phyloP scores from a whole-genome alignment of 2,329 filamentous ascomycete species.

The Pestalotiopsis sp. region DNA sequence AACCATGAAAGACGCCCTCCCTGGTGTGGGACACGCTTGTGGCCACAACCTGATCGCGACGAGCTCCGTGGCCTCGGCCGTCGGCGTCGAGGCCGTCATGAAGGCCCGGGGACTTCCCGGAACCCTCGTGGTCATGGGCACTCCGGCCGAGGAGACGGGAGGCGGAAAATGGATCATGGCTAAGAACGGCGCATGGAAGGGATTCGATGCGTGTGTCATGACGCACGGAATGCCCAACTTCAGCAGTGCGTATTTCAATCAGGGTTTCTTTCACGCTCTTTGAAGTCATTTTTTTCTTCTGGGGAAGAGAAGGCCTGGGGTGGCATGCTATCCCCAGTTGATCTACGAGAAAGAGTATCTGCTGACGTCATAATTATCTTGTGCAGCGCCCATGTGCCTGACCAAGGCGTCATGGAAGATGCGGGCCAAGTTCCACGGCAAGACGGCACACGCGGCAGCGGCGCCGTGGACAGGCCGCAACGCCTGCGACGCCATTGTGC shows the following conservation, averaged over 20 bases:
- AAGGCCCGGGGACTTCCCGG: conserved; percentile 16
- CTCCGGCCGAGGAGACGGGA: conserved; percentile 4
- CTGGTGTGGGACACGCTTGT: conserved; percentile 47
- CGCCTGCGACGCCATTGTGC: conserved; percentile 39
- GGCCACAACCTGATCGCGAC: conserved; percentile 50
- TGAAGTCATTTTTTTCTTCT: too few species aligned
- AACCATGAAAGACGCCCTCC: conserved; percentile 40
- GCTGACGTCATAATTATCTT: too few species aligned
- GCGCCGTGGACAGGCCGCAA: conserved; percentile 41
- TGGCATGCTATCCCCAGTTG: too few species aligned
- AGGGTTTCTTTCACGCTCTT: background rate
- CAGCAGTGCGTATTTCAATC: background rate
- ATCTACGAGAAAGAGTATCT: background rate
- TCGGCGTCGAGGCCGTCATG: conserved; percentile 38
- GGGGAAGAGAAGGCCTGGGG: too few species aligned
- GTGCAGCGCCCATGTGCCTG: background rate
- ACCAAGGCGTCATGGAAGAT: conserved; percentile 10
- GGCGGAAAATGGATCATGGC: conserved; percentile 14
- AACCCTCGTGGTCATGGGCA: conserved; percentile 4
- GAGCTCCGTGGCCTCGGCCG: conserved; percentile 40
- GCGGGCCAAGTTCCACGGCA: conserved; percentile 25
- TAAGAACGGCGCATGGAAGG: conserved; percentile 11
- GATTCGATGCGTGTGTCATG: conserved; percentile 10
- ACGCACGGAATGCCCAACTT: conserved; percentile 7
- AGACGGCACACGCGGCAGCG: conserved; percentile 38